These are phyloP conservation scores for Trichoderma semiorbis DNA, from an alignment of 2,329 filamentous ascomycete genomes.

Conservation along the genomic window DNA sequence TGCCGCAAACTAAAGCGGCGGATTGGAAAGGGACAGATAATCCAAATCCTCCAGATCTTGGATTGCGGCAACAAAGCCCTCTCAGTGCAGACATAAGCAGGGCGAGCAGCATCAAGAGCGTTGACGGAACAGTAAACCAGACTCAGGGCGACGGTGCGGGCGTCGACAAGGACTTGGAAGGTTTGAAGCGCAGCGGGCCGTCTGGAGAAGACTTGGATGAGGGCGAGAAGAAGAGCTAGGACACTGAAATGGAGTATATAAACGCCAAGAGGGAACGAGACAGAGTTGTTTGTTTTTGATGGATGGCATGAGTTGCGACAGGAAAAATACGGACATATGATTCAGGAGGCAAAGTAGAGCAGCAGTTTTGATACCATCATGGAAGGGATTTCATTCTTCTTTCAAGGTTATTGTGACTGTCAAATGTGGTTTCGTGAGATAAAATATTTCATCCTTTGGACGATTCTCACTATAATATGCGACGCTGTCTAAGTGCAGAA, in stretches of 20 bases:
- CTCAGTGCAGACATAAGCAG: slow-evolving; percentile 66
- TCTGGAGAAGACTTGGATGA: slow-evolving; percentile 31
- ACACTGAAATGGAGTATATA: neutral
- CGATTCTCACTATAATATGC: neutral
- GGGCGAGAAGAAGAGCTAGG: neutral
- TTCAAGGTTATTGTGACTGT: neutral
- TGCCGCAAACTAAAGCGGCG: slow-evolving; percentile 66
- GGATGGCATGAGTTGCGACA: neutral
- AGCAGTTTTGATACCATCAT: neutral
- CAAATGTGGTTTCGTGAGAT: neutral
- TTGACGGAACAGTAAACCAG: slow-evolving; percentile 16
- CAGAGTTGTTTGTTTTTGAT: neutral
- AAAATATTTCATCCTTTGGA: neutral
- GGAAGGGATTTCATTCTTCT: neutral
- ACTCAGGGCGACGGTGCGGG: slow-evolving; percentile 12
- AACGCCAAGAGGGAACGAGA: too few species aligned
- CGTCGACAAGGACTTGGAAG: slow-evolving; percentile 27
- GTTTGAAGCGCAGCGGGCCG: slow-evolving; percentile 37
- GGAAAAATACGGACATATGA: neutral
- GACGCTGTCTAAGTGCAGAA: neutral
- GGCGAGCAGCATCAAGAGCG: slow-evolving; percentile 63
- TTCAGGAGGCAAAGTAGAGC: neutral
- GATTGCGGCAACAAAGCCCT: slow-evolving; percentile 62
- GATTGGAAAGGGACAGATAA: slow-evolving; percentile 67
- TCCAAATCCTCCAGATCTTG: slow-evolving; percentile 55